Evolutionary conservation across 1,284 basidiomycete genomes (phyloP), one percentile per base, ranked within the genome.

Genomic region (Salmacisia buchloeana): DNA sequence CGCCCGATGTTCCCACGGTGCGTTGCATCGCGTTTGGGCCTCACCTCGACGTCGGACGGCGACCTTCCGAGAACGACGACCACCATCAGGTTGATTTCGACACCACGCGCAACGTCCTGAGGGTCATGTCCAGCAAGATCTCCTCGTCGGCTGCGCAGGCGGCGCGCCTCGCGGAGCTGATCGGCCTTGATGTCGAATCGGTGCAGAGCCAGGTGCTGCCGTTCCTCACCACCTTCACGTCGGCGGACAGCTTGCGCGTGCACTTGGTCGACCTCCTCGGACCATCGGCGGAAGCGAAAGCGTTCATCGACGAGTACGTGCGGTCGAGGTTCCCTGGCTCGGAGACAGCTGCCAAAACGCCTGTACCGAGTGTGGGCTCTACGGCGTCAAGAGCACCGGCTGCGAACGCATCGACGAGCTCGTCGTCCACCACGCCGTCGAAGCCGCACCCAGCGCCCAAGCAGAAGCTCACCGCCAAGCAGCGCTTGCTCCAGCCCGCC

Each of bases 181-280:
- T 46, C 1, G 60, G 60, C 25, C 31, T 61, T n/a, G 60, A 61
- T 46, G 34, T n/a, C 23, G 60, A 61, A n/a, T 52, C 60, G 6
- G 49, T 38, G 3, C 27, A 57, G 25, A 29, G 46, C 7, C 60
- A 61, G 33, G n/a, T 61, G 4, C 12, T 61, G 3, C 60, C 60
- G 13, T 61, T 54, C 49, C 60, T 61, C 29, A 18, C 25, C 36
- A 54, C 60, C 33, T 61, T 61, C 33, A 41, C 38, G 21, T 34
- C 4, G 5, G 7, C 36, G 18, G 43, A 57, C 33, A 27, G 46
- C 0, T 31, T 61, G 21, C 27, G 45, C 12, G 49, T 52, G 4
- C 60, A 61, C 31, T 33, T 61, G 21, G 43, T 52, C 43, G 60
- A 61, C n/a, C 49, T 61, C n/a, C 54, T 61, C 15, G 60, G 60